phyloP scores from a whole-genome alignment of 139 green algal species.

The Monoraphidium neglectum region DNA sequence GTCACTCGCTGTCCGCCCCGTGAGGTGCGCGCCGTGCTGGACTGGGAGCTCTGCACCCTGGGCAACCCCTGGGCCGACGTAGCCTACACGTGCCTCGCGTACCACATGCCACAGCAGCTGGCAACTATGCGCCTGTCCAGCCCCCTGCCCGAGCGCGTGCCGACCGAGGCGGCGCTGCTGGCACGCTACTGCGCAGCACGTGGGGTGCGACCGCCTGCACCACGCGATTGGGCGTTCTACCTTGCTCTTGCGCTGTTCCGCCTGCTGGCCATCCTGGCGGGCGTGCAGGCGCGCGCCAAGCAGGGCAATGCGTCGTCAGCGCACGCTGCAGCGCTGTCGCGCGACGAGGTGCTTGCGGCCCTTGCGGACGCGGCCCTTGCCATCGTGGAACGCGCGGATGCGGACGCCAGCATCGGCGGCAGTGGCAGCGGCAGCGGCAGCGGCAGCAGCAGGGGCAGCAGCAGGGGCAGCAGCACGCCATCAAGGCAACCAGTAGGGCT shows the following conservation, averaged over 20 bases:
- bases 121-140: slow-evolving; percentile 2
- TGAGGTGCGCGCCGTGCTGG: slow-evolving; percentile 82
- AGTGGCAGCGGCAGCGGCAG: neutral
- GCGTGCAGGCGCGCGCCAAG: slow-evolving; percentile 67
- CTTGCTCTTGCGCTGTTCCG: slow-evolving; percentile 91
- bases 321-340: slow-evolving; percentile 59
- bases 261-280: slow-evolving; percentile 87
- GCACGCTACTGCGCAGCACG: slow-evolving; percentile 66
- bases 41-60: slow-evolving; percentile 99
- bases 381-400: slow-evolving; percentile 40
- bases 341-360: slow-evolving; percentile 55
- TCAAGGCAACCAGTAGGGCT: neutral
- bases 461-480: neutral
- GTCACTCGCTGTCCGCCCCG: neutral
- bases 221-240: slow-evolving; percentile 89
- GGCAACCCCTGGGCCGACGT: slow-evolving; percentile 90
- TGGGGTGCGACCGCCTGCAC: slow-evolving; percentile 43
- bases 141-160: slow-evolving; percentile 20
- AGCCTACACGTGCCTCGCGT: slow-evolving; percentile 92
- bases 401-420: neutral
- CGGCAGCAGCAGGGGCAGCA: slow-evolving; percentile 17
- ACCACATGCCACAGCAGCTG: slow-evolving; percentile 69
- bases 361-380: slow-evolving; percentile 66
- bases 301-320: slow-evolving; percentile 88
- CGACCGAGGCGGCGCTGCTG: slow-evolving; percentile 40